Evolutionary conservation across 2,329 filamentous ascomycete species (phyloP).

Genomic region (Diplodia mutila): DNA sequence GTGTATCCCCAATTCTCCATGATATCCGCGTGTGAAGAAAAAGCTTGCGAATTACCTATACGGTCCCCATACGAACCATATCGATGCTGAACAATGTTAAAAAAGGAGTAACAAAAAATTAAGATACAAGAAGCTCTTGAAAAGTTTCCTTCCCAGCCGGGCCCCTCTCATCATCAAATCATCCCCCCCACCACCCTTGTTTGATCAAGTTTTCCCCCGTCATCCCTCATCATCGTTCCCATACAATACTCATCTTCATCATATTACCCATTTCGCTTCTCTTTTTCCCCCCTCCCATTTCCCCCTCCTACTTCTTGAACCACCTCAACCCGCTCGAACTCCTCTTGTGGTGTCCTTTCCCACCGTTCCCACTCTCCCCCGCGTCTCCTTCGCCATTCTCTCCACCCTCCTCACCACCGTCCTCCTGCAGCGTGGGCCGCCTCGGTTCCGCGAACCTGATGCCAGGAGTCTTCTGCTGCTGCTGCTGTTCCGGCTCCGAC

Average conservation of each 20-base stretch:
- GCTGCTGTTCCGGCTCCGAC: neutral
- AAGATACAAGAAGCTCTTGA: neutral
- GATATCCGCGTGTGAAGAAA: neutral
- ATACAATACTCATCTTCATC: neutral
- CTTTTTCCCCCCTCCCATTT: neutral
- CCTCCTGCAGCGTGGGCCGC: slow-evolving; percentile 8
- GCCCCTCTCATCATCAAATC: neutral
- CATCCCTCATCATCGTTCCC: neutral
- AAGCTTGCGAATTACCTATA: neutral
- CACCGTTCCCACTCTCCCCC: neutral
- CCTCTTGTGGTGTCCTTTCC: slow-evolving; percentile 8
- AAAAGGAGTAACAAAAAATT: neutral
- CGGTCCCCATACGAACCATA: neutral
- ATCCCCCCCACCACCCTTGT: neutral
- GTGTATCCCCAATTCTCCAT: neutral
- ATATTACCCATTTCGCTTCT: neutral
- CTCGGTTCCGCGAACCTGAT: slow-evolving; percentile 29
- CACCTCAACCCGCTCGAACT: slow-evolving; percentile 22
- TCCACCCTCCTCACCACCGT: neutral
- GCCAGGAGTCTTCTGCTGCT: slow-evolving; percentile 15
- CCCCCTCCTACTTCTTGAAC: slow-evolving; percentile 2
- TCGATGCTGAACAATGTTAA: neutral
- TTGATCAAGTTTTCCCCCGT: neutral
- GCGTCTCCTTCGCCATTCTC: neutral
- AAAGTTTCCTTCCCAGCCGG: neutral